These are phyloP conservation scores for Fragaria iinumae DNA, from an alignment of 306 rosid species.

Conservation along the genomic window DNA sequence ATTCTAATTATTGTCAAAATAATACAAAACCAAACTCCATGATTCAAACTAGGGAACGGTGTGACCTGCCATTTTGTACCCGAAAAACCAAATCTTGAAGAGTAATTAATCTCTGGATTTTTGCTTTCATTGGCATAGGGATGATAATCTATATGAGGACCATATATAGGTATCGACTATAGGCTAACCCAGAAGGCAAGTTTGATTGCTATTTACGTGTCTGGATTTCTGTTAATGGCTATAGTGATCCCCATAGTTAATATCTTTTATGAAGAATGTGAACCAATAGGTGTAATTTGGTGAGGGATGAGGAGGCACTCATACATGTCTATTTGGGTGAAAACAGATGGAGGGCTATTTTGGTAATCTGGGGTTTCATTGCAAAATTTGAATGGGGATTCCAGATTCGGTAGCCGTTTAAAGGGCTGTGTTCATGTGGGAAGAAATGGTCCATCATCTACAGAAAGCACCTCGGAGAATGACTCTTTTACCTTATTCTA, in stretches of 20 bases:
- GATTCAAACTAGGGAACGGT: background rate
- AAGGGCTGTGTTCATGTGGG: constrained; percentile 5
- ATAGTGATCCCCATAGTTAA: background rate
- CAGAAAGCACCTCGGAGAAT: constrained; percentile 14
- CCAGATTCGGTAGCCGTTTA: constrained; percentile 30
- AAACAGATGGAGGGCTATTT: background rate
- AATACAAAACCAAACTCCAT: too few relatives aligned
- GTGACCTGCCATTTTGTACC: background rate
- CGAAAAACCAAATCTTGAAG: background rate
- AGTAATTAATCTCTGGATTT: background rate
- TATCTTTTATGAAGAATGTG: background rate
- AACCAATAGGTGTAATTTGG: background rate
- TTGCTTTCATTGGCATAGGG: background rate
- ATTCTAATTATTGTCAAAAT: background rate
- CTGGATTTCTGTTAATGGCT: background rate
- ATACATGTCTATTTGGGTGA: background rate
- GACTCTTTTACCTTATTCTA: background rate
- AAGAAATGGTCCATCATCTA: constrained; percentile 13
- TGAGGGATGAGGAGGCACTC: background rate
- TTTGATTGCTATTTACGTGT: constrained; percentile 1
- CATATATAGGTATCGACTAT: background rate
- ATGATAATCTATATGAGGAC: background rate
- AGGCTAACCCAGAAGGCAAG: constrained; percentile 4
- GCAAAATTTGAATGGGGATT: constrained; percentile 19
- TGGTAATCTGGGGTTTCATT: background rate